Conservation (phyloP, 2,329 filamentous ascomycete species). For the Elsinoe perseae region DNA sequence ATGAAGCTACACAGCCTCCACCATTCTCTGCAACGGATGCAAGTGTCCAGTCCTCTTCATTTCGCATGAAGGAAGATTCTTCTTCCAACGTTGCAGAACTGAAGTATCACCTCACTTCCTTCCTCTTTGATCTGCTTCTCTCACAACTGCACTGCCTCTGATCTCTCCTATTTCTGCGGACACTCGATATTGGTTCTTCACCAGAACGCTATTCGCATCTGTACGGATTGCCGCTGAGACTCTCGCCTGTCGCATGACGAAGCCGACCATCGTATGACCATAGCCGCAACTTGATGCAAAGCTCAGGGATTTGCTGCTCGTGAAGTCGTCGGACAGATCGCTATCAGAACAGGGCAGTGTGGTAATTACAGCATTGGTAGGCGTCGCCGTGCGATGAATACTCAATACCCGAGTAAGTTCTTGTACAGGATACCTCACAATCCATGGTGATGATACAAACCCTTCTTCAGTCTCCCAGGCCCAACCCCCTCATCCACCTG, state of each 20-base stretch:
- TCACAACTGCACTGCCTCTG: background rate
- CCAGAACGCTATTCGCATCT: too few species aligned
- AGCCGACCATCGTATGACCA: background rate
- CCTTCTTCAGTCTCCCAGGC: conserved; percentile 36
- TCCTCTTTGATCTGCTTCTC: background rate
- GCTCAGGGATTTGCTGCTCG: too few species aligned
- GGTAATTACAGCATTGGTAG: too few species aligned
- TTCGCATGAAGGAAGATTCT: background rate
- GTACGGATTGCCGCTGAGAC: background rate
- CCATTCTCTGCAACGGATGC: background rate
- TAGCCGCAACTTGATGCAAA: background rate
- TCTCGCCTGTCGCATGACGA: background rate
- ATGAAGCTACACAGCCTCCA: background rate
- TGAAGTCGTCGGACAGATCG: too few species aligned
- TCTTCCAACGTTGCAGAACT: background rate
- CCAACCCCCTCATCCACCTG: conserved; percentile 62
- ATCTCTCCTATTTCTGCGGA: too few species aligned
- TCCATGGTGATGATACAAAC: too few species aligned
- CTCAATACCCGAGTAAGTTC: too few species aligned
- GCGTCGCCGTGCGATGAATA: too few species aligned
- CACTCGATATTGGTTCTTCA: too few species aligned
- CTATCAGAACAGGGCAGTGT: too few species aligned
- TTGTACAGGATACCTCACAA: too few species aligned
- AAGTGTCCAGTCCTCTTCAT: background rate
- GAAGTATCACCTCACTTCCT: background rate